Evolutionary conservation across 805 yeast species (phyloP).

Genomic region (Suhomyces pyralidae): DNA sequence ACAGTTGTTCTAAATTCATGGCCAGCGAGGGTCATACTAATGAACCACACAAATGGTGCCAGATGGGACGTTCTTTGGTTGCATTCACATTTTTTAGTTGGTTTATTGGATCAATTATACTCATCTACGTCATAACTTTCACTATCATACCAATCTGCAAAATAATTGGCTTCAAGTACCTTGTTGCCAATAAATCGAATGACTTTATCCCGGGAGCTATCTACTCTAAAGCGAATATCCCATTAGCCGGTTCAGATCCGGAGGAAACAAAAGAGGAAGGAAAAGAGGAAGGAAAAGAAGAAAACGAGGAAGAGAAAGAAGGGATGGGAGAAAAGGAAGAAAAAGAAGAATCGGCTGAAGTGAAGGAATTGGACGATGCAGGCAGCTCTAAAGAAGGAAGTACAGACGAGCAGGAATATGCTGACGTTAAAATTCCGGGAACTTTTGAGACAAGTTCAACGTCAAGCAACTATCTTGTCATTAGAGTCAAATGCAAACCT

Average conservation of each 20-base stretch:
- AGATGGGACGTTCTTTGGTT: slow-evolving; percentile 7
- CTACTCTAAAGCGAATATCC: neutral
- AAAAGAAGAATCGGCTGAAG: neutral
- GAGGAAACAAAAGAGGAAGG: neutral
- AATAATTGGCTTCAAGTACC: neutral
- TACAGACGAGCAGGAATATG: neutral
- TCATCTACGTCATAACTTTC: neutral
- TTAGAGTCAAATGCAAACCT: slow-evolving; percentile 5
- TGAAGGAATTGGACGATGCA: neutral
- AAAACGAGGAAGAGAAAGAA: neutral
- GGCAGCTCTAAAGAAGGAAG: neutral
- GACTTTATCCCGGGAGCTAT: slow-evolving; percentile 2
- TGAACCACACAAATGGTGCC: slow-evolving; percentile 3
- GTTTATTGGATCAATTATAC: slow-evolving; percentile 3
- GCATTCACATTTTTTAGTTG: slow-evolving; percentile 9
- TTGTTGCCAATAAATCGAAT: neutral
- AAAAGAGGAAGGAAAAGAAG: neutral
- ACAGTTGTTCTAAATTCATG: slow-evolving; percentile 4
- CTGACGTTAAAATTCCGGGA: neutral
- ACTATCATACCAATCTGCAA: slow-evolving; percentile 3
- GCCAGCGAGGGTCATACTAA: neutral
- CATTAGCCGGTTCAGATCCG: neutral
- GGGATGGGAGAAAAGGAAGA: neutral
- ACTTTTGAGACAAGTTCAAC: slow-evolving; percentile 1
- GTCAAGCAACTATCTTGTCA: slow-evolving; percentile 8